A percentile compares a stretch with the other conserved stretches of the same genome.
These are phyloP conservation scores for Lodderomyces margitis DNA, from an alignment of 1,139 yeast genomes.

Conservation along the genomic window DNA sequence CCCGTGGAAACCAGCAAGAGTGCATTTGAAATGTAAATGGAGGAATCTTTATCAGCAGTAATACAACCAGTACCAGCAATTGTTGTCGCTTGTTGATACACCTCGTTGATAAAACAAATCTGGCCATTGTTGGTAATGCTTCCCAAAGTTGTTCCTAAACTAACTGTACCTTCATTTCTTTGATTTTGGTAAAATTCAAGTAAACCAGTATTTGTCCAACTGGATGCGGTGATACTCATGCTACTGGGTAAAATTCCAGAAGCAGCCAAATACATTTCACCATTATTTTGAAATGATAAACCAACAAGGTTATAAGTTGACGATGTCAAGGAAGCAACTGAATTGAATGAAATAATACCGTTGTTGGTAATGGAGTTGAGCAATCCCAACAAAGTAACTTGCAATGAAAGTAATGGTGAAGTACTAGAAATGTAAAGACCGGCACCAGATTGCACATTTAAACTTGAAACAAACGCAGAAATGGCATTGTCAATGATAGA, in stretches of 20 bases:
- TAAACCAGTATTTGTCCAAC: constrained; percentile 29
- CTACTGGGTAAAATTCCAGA: constrained; percentile 21
- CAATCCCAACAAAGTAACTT: constrained; percentile 14
- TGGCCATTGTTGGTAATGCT: constrained; percentile 28
- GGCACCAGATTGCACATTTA: constrained; percentile 21
- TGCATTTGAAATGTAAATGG: constrained; percentile 21
- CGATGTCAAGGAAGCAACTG: constrained; percentile 18
- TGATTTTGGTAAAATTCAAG: constrained; percentile 23
- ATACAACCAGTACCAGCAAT: constrained; percentile 31
- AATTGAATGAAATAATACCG: constrained; percentile 26
- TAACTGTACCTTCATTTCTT: constrained; percentile 19
- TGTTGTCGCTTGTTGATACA: constrained; percentile 24
- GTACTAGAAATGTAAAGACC: constrained; percentile 19
- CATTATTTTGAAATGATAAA: constrained; percentile 25
- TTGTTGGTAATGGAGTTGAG: constrained; percentile 19
- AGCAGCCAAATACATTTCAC: constrained; percentile 28
- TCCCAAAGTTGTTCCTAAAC: constrained; percentile 20
- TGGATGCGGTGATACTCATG: constrained; percentile 20
- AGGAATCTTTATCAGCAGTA: constrained; percentile 22
- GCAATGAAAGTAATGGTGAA: constrained; percentile 12
- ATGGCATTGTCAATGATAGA: constrained; percentile 31
- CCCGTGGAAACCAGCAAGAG: constrained; percentile 16
- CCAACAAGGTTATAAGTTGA: constrained; percentile 22
- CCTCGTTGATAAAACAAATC: constrained; percentile 27
- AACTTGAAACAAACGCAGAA: constrained; percentile 22